phyloP scores from a whole-genome alignment of 306 rosid genomes.

The Lagenaria siceraria region DNA sequence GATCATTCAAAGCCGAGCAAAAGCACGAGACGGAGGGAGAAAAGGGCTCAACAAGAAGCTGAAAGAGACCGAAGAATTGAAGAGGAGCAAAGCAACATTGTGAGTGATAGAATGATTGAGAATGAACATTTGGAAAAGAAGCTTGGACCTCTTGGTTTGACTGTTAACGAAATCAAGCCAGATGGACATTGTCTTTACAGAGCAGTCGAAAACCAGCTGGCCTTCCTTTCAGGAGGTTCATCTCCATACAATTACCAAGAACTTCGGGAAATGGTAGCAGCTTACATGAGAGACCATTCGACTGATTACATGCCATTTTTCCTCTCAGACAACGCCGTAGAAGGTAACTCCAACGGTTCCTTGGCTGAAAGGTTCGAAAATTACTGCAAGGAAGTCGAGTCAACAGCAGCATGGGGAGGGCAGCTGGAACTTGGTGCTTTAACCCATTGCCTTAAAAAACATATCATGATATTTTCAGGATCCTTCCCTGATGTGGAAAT shows the following conservation, averaged over 20 bases:
- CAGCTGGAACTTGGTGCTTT: slow-evolving; percentile 92
- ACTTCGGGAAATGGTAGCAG: slow-evolving; percentile 69
- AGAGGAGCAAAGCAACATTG: slow-evolving; percentile 60
- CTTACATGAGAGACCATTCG: slow-evolving; percentile 61
- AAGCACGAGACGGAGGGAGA: slow-evolving; percentile 58
- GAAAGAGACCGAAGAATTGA: slow-evolving; percentile 81
- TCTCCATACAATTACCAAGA: slow-evolving; percentile 62
- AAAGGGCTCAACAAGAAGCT: slow-evolving; percentile 71
- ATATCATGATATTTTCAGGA: slow-evolving; percentile 75
- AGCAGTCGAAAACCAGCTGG: slow-evolving; percentile 74
- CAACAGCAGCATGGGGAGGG: slow-evolving; percentile 93
- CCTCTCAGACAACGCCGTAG: slow-evolving; percentile 46
- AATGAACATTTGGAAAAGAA: slow-evolving; percentile 58
- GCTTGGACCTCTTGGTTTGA: slow-evolving; percentile 75
- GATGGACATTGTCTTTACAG: slow-evolving; percentile 96
- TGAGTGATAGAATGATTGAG: slow-evolving; percentile 68
- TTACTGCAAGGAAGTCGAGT: slow-evolving; percentile 77
- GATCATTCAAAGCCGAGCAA: slow-evolving; percentile 53
- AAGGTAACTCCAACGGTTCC: slow-evolving; percentile 36
- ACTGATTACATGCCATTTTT: slow-evolving; percentile 68
- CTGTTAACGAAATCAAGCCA: slow-evolving; percentile 67
- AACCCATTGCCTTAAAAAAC: slow-evolving; percentile 70
- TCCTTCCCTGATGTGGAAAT: slow-evolving; percentile 97
- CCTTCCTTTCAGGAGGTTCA: slow-evolving; percentile 34
- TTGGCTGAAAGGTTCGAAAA: slow-evolving; percentile 48